Conservation (phyloP, 495 filamentous ascomycete genomes). For the Hypoxylon subgilvum region DNA sequence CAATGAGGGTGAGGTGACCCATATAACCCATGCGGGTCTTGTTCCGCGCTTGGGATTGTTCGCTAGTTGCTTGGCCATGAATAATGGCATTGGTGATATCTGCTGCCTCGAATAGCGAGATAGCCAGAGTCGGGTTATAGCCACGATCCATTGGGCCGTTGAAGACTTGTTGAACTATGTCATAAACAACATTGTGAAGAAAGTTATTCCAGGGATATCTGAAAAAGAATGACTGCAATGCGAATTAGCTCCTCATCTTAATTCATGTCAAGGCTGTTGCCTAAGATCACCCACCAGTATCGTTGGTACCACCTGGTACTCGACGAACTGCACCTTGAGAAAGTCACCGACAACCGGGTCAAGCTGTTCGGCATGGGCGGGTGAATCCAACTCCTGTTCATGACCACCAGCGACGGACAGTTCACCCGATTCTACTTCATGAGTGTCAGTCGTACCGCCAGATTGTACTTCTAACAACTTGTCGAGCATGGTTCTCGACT, state of each 20-base stretch:
- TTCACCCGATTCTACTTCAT: conserved; percentile 1
- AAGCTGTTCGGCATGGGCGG: conserved; percentile 5
- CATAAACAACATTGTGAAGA: conserved; percentile 98
- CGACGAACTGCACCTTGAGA: conserved; percentile 95
- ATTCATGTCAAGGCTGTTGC: conserved; percentile 1
- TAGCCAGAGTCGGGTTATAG: conserved; percentile 89
- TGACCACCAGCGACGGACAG: conserved; percentile 8
- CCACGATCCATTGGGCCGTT: conserved; percentile 97
- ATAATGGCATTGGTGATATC: conserved; percentile 90
- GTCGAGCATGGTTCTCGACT: background rate
- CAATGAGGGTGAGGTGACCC: conserved; percentile 96
- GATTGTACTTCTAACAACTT: background rate
- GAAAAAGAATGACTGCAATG: conserved; percentile 78
- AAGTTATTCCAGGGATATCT: conserved; percentile 99
- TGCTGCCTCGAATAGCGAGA: conserved; percentile 88
- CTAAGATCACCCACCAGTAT: conserved; percentile 72
- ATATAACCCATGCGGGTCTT: conserved; percentile 97
- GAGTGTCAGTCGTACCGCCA: background rate
- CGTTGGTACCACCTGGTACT: conserved; percentile 91
- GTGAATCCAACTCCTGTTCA: conserved; percentile 18
- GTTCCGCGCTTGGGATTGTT: conserved; percentile 76
- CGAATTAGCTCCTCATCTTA: no score
- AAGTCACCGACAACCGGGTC: conserved; percentile 96
- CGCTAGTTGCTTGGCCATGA: conserved; percentile 84
- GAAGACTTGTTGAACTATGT: conserved; percentile 98